A percentile compares a stretch with the other conserved stretches of the same genome.
Conservation (phyloP, 2,329 filamentous ascomycete genomes). For the Akanthomyces lecanii region DNA sequence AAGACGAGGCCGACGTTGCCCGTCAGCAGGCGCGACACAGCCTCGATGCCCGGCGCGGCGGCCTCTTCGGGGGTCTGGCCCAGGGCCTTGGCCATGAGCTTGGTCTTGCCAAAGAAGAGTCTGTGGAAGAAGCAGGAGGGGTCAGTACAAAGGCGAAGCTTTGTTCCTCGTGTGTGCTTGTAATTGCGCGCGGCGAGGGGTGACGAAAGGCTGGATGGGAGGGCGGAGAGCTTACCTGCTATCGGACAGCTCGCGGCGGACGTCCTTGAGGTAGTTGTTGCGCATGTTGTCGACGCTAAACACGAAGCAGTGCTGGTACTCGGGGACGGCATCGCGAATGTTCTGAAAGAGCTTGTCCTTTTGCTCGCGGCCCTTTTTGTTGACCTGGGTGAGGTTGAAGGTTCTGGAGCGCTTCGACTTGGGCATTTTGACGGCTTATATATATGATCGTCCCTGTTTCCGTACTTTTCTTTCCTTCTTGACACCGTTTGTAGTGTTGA, state of each 20-base stretch:
- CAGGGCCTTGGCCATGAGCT: slow-evolving; percentile 95
- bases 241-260: slow-evolving; percentile 79
- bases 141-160: too few relatives aligned
- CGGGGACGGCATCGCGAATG: slow-evolving; percentile 77
- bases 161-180: neutral
- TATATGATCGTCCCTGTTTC: neutral
- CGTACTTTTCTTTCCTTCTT: neutral
- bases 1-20: slow-evolving; percentile 89
- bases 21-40: slow-evolving; percentile 63
- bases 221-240: slow-evolving; percentile 58
- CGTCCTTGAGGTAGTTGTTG: slow-evolving; percentile 91
- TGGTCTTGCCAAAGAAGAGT: slow-evolving; percentile 99
- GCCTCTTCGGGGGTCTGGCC: slow-evolving; percentile 74
- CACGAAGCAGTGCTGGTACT: slow-evolving; percentile 89
- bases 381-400: slow-evolving; percentile 84
- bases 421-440: slow-evolving; percentile 62
- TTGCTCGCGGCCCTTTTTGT: slow-evolving; percentile 90
- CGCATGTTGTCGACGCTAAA: slow-evolving; percentile 97
- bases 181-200: neutral
- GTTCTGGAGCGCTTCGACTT: slow-evolving; percentile 91
- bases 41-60: slow-evolving; percentile 71
- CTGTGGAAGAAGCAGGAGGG: neutral
- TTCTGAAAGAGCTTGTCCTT: slow-evolving; percentile 84
- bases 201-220: neutral
- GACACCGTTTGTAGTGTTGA: slow-evolving; percentile 12